Evolutionary conservation across 257 asterid genomes (phyloP).

Genomic region (Parsonsia alboflavescens): DNA sequence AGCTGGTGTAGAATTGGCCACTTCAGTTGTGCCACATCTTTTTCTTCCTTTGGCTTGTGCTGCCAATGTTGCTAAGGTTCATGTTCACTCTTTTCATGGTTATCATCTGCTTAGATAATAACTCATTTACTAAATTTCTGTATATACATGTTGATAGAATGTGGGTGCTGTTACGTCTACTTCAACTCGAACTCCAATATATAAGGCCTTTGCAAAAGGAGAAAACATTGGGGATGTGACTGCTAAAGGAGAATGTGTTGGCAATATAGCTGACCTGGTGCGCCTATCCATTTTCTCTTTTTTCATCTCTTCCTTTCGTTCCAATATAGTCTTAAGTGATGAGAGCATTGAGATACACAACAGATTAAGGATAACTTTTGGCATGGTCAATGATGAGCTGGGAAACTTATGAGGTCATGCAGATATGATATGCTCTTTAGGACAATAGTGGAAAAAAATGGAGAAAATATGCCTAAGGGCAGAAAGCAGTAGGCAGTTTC

Average conservation of each 20-base stretch:
- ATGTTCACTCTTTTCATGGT: background rate
- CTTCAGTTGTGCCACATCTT: slow-evolving; percentile 80
- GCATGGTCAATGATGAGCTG: background rate
- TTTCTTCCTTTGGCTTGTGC: slow-evolving; percentile 98
- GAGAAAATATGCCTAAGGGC: background rate
- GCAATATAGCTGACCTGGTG: slow-evolving; percentile 95
- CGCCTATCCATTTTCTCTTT: slow-evolving; percentile 16
- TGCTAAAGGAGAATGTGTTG: slow-evolving; percentile 98
- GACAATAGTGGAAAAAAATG: no score
- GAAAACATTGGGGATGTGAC: slow-evolving; percentile 99
- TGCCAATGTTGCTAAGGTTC: slow-evolving; percentile 95
- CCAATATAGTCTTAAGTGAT: background rate
- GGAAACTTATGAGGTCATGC: background rate
- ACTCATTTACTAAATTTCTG: slow-evolving; percentile 17
- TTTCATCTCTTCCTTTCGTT: slow-evolving; percentile 4
- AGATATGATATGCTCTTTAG: background rate
- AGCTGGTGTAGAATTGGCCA: slow-evolving; percentile 93
- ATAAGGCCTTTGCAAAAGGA: slow-evolving; percentile 98
- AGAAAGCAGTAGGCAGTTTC: background rate
- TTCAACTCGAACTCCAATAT: slow-evolving; percentile 95
- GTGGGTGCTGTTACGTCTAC: slow-evolving; percentile 95
- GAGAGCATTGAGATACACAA: background rate
- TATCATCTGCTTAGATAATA: background rate
- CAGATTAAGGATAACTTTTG: background rate
- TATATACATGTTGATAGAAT: slow-evolving; percentile 46